Evolutionary conservation across 202 grass and related monocot genomes (phyloP), one percentile per base, ranked within the genome.

Genomic region (Panicum hallii): DNA sequence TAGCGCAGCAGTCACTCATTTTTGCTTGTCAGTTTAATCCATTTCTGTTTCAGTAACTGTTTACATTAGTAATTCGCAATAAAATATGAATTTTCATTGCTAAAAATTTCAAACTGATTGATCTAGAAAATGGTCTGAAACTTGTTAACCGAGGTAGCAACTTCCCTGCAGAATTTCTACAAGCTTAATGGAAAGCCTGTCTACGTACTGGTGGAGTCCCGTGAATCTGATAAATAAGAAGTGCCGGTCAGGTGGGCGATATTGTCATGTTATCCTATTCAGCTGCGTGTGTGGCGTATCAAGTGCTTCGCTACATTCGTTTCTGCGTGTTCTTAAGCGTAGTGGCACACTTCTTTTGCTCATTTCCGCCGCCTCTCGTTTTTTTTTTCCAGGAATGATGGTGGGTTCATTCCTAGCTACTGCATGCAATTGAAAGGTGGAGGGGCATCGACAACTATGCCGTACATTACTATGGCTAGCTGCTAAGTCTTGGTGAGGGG

Each of bases 131-230:
- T 9, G 0, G 8, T 4, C 76, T 71, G 19, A 50, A 50, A 72
- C 11, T 67, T 16, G 11, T 74, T 74, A 38, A 75, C 68, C 40
- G 80, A 70, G 36, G 38, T 43, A 26, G 7, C 28, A 70, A 42
- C 54, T 80, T 46, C 17, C 71, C 0, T 71, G 74, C 80, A 95
- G 93, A 81, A 92, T 76, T 89, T 75, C 43, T 91, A 78, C 77
- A 95, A 90, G 83, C 86, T 95, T 34, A 79, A 89, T 32, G 93
- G 90, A 36, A 95, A 95, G 74, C 86, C 93, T 30, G 93, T 95
- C 8, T 90, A 95, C 32, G 86, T 95, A 1, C 84, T 95, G 44
- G 93, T 95, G 62, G 93, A 93, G 69, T 91, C 88, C 44, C 88
- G 87, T 53, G 84, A 84, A 71, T 89, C 73, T 43, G 89, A 90